These are phyloP conservation scores for Boechera stricta DNA, from an alignment of 345 rosid species.

Conservation along the genomic window DNA sequence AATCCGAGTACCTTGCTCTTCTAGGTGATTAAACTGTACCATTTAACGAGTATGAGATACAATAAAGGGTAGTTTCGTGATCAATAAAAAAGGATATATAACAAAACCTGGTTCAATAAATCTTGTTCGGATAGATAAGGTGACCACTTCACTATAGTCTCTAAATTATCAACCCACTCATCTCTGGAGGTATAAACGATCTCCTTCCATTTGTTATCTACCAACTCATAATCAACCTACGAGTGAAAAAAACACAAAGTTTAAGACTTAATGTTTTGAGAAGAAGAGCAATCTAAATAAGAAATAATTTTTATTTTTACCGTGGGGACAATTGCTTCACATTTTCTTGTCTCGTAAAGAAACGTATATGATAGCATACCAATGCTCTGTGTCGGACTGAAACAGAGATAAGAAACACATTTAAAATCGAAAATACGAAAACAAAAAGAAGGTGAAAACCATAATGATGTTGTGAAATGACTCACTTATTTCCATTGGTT, in stretches of 20 bases:
- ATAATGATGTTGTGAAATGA: background rate
- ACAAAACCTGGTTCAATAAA: slow-evolving; percentile 57
- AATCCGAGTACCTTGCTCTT: slow-evolving; percentile 65
- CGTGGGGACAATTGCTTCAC: slow-evolving; percentile 84
- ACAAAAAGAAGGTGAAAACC: background rate
- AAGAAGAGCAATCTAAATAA: background rate
- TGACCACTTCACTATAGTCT: slow-evolving; percentile 71
- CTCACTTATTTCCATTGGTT: slow-evolving; percentile 53
- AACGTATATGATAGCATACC: slow-evolving; percentile 81
- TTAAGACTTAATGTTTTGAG: background rate
- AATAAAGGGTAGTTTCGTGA: background rate
- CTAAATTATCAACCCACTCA: slow-evolving; percentile 61
- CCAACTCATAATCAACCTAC: slow-evolving; percentile 69
- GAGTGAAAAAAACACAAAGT: background rate
- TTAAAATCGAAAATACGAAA: background rate
- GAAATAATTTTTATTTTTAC: slow-evolving; percentile 41
- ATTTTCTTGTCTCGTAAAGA: slow-evolving; percentile 62
- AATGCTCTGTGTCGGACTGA: slow-evolving; percentile 62
- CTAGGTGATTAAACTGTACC: slow-evolving; percentile 56
- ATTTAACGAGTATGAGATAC: slow-evolving; percentile 12
- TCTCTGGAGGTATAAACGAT: slow-evolving; percentile 48
- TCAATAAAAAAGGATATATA: background rate
- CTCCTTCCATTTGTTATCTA: slow-evolving; percentile 52
- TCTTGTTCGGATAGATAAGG: slow-evolving; percentile 59
- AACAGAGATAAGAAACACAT: slow-evolving; percentile 5